These are phyloP conservation scores for Trichoderma gamsii DNA, from an alignment of 495 filamentous ascomycete genomes.

Conservation along the genomic window DNA sequence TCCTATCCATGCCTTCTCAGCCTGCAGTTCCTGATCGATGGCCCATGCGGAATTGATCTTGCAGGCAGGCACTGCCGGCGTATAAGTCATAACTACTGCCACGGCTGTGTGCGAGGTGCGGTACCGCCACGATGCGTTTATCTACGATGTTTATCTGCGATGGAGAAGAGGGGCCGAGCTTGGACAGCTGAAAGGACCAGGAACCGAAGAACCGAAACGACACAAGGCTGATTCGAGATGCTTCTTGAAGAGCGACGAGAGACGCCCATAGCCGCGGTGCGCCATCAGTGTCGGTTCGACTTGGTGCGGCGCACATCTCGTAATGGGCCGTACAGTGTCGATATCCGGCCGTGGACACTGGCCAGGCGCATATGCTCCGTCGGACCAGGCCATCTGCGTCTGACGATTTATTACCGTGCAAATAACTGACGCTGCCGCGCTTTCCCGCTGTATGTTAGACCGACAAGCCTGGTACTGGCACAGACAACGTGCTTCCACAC, in stretches of 20 bases:
- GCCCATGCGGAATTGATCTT: too few species aligned
- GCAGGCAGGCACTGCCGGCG: too few species aligned
- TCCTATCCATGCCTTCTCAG: too few species aligned
- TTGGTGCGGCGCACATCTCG: too few species aligned
- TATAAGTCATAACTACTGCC: too few species aligned
- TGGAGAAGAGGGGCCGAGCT: background rate
- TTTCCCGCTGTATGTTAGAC: background rate
- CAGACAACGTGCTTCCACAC: too few species aligned
- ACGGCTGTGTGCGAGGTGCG: background rate
- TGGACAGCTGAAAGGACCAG: background rate
- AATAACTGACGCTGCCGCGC: background rate
- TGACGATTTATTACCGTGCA: background rate
- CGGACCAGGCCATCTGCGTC: background rate
- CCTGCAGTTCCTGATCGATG: too few species aligned
- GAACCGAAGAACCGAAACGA: background rate
- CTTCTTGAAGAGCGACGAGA: background rate
- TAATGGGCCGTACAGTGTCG: background rate
- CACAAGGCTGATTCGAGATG: slow-evolving; percentile 4
- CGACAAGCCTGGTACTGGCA: background rate
- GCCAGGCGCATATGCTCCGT: background rate
- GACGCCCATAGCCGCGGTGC: background rate
- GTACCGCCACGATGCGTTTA: background rate
- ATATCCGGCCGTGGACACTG: background rate
- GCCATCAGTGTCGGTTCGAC: background rate
- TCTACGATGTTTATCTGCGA: background rate